Evolutionary conservation across 2,329 filamentous ascomycete genomes (phyloP), one percentile per base, ranked within the genome.

Genomic region (Colletotrichum viniferum): DNA sequence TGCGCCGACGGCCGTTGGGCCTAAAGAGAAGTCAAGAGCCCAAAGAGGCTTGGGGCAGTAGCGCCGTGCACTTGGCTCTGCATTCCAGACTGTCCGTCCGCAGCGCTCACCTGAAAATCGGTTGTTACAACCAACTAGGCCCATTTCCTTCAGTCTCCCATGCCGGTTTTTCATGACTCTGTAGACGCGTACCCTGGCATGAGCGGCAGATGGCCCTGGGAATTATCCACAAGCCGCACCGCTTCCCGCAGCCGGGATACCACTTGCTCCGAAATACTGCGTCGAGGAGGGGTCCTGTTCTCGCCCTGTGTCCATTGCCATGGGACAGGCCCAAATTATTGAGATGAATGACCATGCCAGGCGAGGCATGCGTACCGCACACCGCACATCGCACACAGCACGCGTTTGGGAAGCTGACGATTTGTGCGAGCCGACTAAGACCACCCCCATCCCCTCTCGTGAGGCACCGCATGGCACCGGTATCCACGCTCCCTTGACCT

Each of bases 61-160:
- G 58, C 30, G 62, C 64, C 16, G 63, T 69, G 58, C 28, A 58
- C 73, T 75, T 73, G 63, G 63, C 69, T 64, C n/a, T 68, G 63
- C 18, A 64, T 43, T 68, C 13, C 43, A 67, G 36, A 24, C 63
- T 58, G 63, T 73, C 69, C 64, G 73, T 76, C 32, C 69, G 61
- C 63, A 58, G 69, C 43, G 56, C 34, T 66, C 73, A 66, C 71
- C 63, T 64, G 71, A 73, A 66, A 73, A 43, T 71, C 61, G 73
- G 71, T 38, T 43, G 18, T 30, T 34, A 48, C 70, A 24, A 58
- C 43, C 13, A 38, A 52, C n/a, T 63, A 13, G 63, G 38, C 63
- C 56, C 38, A 60, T 60, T 43, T 63, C 34, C 13, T 48, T 21
- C 43, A 21, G n/a, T 52, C 43, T 21, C 43, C 43, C 43, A 21